Evolutionary conservation across 2,329 filamentous ascomycete species (phyloP).

Genomic region (Fusarium sp.): DNA sequence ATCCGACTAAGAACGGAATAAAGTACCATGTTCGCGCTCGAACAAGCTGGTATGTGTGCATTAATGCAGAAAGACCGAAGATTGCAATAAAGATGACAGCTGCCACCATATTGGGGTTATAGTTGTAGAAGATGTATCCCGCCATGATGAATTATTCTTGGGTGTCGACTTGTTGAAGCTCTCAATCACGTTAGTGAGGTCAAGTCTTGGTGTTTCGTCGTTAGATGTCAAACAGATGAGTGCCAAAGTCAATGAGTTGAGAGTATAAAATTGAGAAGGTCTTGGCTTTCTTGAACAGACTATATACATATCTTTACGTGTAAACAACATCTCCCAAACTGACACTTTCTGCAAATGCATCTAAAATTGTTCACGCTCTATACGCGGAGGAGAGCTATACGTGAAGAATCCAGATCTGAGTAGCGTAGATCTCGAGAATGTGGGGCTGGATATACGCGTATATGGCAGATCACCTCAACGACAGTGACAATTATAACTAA

Average conservation of each 20-base stretch:
- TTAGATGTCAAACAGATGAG: neutral
- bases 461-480: neutral
- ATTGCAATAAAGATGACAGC: slow-evolving; percentile 55
- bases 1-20: slow-evolving; percentile 62
- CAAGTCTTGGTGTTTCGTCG: neutral
- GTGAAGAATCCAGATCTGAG: neutral
- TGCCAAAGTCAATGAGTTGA: neutral
- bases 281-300: neutral
- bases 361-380: slow-evolving; percentile 2
- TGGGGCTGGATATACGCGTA: slow-evolving; percentile 27
- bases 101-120: slow-evolving; percentile 55
- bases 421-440: neutral
- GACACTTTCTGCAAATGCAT: neutral
- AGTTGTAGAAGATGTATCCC: slow-evolving; percentile 53
- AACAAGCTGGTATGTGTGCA: slow-evolving; percentile 53
- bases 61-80: slow-evolving; percentile 49
- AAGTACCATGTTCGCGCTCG: slow-evolving; percentile 60
- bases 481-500: neutral
- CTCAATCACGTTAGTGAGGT: neutral
- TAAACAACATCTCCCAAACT: neutral
- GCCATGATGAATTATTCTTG: slow-evolving; percentile 22
- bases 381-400: slow-evolving; percentile 24
- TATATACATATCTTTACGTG: slow-evolving; percentile 30
- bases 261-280: neutral
- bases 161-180: neutral